These are phyloP conservation scores for Hortiboletus flavorubellus DNA, from an alignment of 768 basidiomycete genomes.

Conservation along the genomic window DNA sequence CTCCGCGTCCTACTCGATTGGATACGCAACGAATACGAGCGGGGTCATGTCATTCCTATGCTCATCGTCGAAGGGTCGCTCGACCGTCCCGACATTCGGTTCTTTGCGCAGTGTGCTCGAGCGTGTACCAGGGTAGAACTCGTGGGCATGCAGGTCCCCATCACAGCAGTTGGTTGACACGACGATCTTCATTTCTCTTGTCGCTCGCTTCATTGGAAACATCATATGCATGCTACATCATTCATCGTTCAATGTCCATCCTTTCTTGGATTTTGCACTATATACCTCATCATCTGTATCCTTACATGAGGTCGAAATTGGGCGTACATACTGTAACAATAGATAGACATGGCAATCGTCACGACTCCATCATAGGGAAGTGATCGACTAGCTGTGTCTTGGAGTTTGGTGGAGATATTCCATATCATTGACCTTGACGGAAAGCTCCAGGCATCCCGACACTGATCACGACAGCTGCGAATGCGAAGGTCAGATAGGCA, in stretches of 20 bases:
- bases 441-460: neutral
- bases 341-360: neutral
- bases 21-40: conserved; percentile 13
- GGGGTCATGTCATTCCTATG: conserved; percentile 9
- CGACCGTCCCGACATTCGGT: conserved; percentile 15
- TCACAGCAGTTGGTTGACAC: neutral
- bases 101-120: conserved; percentile 12
- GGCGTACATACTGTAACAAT: conserved; percentile 7
- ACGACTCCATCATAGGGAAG: neutral
- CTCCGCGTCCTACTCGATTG: conserved; percentile 21
- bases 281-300: conserved; percentile 1
- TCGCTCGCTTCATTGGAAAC: neutral
- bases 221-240: neutral
- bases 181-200: neutral
- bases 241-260: neutral
- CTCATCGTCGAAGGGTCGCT: conserved; percentile 19
- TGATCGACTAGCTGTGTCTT: neutral
- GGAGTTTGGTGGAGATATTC: neutral
- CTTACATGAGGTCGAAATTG: neutral
- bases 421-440: neutral
- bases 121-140: conserved; percentile 18
- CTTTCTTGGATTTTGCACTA: neutral
- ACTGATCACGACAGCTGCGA: neutral
- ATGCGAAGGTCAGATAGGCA: neutral
- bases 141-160: neutral